A percentile compares a stretch with the other conserved stretches of the same genome.
phyloP scores from a whole-genome alignment of 768 basidiomycete genomes.

The Lentinula sp. region DNA sequence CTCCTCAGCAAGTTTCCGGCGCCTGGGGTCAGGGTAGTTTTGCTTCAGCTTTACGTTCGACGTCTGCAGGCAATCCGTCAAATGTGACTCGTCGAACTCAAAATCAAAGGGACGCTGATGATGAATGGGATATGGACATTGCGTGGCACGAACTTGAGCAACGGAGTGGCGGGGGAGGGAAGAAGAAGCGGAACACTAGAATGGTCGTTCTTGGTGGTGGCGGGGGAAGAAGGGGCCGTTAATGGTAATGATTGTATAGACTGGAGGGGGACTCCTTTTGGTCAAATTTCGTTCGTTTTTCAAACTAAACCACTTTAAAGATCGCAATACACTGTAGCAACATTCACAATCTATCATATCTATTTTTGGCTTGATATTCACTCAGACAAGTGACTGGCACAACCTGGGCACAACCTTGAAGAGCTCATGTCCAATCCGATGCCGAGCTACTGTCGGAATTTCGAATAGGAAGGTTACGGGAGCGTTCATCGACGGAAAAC shows the following conservation, averaged over 20 bases:
- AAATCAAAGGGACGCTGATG: slow-evolving; percentile 32
- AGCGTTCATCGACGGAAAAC: background rate
- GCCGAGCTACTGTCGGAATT: background rate
- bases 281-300: background rate
- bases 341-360: background rate
- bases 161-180: slow-evolving; percentile 32
- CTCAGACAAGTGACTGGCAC: background rate
- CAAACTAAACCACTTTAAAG: background rate
- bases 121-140: slow-evolving; percentile 74
- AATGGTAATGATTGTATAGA: background rate
- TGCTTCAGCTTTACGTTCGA: slow-evolving; percentile 55
- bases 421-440: background rate
- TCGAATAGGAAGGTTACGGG: background rate
- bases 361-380: background rate
- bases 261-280: background rate
- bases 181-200: slow-evolving; percentile 57
- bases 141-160: slow-evolving; percentile 82
- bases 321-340: slow-evolving; percentile 1
- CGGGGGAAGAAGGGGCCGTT: slow-evolving; percentile 37
- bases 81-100: slow-evolving; percentile 12
- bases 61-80: slow-evolving; percentile 11
- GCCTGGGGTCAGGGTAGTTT: slow-evolving; percentile 82
- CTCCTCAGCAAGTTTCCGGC: slow-evolving; percentile 29
- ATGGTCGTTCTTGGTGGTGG: slow-evolving; percentile 71
- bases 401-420: background rate